Evolutionary conservation across 2,329 filamentous ascomycete genomes (phyloP), one percentile per base, ranked within the genome.

Genomic region (Elsinoe necatrix): DNA sequence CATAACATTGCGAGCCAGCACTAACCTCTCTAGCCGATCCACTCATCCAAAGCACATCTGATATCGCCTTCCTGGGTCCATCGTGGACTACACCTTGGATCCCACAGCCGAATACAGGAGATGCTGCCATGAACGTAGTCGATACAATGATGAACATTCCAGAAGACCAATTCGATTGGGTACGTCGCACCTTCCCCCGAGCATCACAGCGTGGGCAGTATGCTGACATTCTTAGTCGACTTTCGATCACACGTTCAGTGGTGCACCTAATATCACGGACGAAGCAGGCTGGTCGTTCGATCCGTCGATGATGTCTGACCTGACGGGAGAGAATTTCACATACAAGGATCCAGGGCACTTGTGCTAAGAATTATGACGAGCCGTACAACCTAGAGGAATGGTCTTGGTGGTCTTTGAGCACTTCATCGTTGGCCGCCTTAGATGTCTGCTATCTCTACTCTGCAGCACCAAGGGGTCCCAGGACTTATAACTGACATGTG

Each of bases 131-230:
- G 7, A 16, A 54, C 20, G 23, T 55, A 9, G 35, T 42, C 16
- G 52, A 41, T 20, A 16, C 14, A 9, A 55, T 55, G 20, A 27
- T 55, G 34, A 43, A 55, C n/a, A n/a, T 55, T 18, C 52, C 52
- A 20, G 52, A 34, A 31, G 45, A 55, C 12, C 52, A 55, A 43
- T 31, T 55, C 16, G 52, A 55, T 16, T 55, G 52, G 52, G 52
- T 55, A 55, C 8, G 34, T 25, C n/a, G 9, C 6, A 34, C n/a
- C 9, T 16, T 25, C 20, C 6, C 14, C 1, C 41, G 29, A 31
- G 4, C 4, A 37, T n/a, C 34, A 37, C 34, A 35, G n/a, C 8
- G 31, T 3, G 16, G 3, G 3, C 8, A 16, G 3, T 8, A 20
- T 29, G 7, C 37, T 55, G 37, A 55, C 37, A 7, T 21, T n/a